Evolutionary conservation across 2,329 filamentous ascomycete species (phyloP).

Genomic region (Aphanoascus verrucosus): DNA sequence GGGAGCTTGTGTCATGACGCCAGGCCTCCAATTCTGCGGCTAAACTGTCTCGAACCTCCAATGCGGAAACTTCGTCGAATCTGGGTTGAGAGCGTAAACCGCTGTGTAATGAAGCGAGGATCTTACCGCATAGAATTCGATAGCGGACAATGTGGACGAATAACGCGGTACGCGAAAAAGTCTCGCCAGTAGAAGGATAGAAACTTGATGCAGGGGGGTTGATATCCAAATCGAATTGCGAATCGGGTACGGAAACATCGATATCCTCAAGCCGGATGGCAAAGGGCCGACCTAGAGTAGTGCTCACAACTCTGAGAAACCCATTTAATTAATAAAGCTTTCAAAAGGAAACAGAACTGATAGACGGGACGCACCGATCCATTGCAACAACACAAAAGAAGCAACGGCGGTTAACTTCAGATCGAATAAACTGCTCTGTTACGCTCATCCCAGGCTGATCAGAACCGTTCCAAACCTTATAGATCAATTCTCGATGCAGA

Average conservation of each 20-base stretch:
- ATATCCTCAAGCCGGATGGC: slow-evolving; percentile 36
- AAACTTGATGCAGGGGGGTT: slow-evolving; percentile 13
- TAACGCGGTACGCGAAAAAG: slow-evolving; percentile 19
- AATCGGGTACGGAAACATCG: slow-evolving; percentile 29
- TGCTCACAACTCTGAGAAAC: slow-evolving; percentile 18
- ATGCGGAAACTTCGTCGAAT: slow-evolving; percentile 3
- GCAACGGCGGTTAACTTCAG: slow-evolving; percentile 30
- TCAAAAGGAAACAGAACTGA: neutral
- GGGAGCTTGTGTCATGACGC: slow-evolving; percentile 15
- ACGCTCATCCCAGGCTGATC: slow-evolving; percentile 6
- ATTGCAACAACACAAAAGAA: slow-evolving; percentile 38
- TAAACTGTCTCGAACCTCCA: slow-evolving; percentile 11
- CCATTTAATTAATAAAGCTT: neutral
- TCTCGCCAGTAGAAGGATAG: slow-evolving; percentile 10
- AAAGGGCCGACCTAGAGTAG: slow-evolving; percentile 33
- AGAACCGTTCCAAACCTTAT: slow-evolving; percentile 17
- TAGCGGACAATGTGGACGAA: slow-evolving; percentile 36
- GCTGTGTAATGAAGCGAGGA: slow-evolving; percentile 28
- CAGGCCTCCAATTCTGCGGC: slow-evolving; percentile 19
- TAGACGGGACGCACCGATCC: slow-evolving; percentile 25
- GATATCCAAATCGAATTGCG: slow-evolving; percentile 17
- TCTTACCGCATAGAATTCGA: slow-evolving; percentile 33
- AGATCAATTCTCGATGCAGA: slow-evolving; percentile 32
- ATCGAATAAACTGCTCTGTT: slow-evolving; percentile 10
- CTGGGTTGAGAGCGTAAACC: neutral